phyloP scores from a whole-genome alignment of 495 filamentous ascomycete species.

The Astrothelium subdiscretum region DNA sequence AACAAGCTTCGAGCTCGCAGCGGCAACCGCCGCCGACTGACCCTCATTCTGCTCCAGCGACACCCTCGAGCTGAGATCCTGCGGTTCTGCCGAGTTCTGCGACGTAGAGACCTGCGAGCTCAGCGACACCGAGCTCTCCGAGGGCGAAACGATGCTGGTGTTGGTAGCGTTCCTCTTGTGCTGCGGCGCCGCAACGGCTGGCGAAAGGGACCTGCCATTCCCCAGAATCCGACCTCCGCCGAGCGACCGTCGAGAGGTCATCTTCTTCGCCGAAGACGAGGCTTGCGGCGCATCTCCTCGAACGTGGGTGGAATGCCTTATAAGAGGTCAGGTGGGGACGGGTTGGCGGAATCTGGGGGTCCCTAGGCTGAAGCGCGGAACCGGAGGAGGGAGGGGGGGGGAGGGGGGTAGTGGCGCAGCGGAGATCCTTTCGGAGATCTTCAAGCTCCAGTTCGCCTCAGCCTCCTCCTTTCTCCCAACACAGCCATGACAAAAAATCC shows the following conservation, averaged over 20 bases:
- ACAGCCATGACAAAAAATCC: conserved; percentile 40
- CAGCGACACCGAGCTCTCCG: conserved; percentile 41
- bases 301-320: background rate
- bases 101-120: conserved; percentile 52
- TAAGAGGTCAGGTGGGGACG: background rate
- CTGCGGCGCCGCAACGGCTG: conserved; percentile 44
- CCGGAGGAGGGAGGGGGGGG: background rate
- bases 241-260: conserved; percentile 67
- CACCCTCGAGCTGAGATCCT: conserved; percentile 49
- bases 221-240: conserved; percentile 84
- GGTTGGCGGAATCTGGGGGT: background rate
- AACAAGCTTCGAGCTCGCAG: conserved; percentile 53
- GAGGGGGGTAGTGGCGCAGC: background rate
- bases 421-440: conserved; percentile 2
- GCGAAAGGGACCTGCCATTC: conserved; percentile 63
- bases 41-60: conserved; percentile 43
- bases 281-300: background rate
- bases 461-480: background rate
- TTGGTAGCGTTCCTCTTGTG: conserved; percentile 24
- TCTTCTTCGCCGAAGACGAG: conserved; percentile 26
- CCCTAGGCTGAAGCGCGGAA: background rate
- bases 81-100: conserved; percentile 43
- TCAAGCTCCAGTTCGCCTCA: background rate
- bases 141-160: conserved; percentile 33
- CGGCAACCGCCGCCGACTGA: conserved; percentile 39